phyloP scores from a whole-genome alignment of 768 basidiomycete genomes.

The Rubroboletus pulcherrimus region DNA sequence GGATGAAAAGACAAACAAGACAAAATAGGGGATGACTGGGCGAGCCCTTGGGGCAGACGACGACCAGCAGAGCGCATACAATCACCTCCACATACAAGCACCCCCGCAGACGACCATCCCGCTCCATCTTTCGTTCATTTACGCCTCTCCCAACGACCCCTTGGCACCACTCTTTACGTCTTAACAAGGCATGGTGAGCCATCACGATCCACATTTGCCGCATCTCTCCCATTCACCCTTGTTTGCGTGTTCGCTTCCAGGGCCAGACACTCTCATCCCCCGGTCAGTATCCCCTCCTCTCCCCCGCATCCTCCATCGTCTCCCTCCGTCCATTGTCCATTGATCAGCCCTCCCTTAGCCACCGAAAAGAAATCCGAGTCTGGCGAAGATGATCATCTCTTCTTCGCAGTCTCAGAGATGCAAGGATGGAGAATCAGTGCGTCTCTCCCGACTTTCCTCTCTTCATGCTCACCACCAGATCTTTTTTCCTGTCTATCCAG shows the following conservation, averaged over 20 bases:
- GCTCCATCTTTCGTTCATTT: neutral
- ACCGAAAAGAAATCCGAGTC: slow-evolving; percentile 77
- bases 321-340: neutral
- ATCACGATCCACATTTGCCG: neutral
- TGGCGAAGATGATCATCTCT: slow-evolving; percentile 65
- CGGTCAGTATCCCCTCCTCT: slow-evolving; percentile 41
- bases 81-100: slow-evolving; percentile 14
- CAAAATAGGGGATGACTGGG: slow-evolving; percentile 26
- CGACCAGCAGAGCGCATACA: slow-evolving; percentile 11
- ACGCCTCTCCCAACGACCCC: neutral
- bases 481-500: slow-evolving; percentile 38
- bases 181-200: slow-evolving; percentile 29
- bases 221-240: slow-evolving; percentile 5
- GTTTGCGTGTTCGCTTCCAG: slow-evolving; percentile 33
- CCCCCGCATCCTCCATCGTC: neutral
- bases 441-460: slow-evolving; percentile 33
- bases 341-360: slow-evolving; percentile 41
- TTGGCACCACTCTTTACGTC: slow-evolving; percentile 23
- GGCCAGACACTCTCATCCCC: slow-evolving; percentile 86
- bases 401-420: slow-evolving; percentile 90
- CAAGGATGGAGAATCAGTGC: slow-evolving; percentile 98
- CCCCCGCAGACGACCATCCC: neutral
- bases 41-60: slow-evolving; percentile 4
- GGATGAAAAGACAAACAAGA: slow-evolving; percentile 28
- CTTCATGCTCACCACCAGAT: neutral